Evolutionary conservation across 306 rosid genomes (phyloP).

Genomic region (Cucumis cinereus): DNA sequence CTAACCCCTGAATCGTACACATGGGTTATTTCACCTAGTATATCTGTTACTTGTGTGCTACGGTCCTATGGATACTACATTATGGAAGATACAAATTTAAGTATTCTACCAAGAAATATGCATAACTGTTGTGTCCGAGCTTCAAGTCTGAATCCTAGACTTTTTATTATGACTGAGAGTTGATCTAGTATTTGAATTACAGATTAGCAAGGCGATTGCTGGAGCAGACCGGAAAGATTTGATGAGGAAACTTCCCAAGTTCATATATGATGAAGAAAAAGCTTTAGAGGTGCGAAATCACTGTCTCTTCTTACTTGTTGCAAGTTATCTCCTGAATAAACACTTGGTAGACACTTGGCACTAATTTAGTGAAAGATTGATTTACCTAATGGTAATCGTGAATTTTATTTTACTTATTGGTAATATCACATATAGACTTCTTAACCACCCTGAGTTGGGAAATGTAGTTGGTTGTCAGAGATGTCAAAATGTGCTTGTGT

Average conservation of each 20-base stretch:
- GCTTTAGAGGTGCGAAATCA: slow-evolving; percentile 65
- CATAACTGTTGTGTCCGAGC: background rate
- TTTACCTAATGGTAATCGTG: background rate
- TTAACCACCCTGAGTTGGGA: background rate
- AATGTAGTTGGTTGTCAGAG: background rate
- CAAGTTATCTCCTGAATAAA: background rate
- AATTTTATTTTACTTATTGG: background rate
- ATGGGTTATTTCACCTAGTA: slow-evolving; percentile 1
- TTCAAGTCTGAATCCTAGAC: background rate
- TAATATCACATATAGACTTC: background rate
- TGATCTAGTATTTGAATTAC: slow-evolving; percentile 13
- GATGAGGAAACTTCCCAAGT: slow-evolving; percentile 91
- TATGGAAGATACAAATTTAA: background rate
- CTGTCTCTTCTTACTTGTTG: slow-evolving; percentile 3
- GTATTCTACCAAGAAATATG: background rate
- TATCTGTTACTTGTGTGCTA: background rate
- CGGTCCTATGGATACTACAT: background rate
- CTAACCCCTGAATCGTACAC: slow-evolving; percentile 3
- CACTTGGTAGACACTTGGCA: background rate
- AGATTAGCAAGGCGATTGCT: slow-evolving; percentile 84
- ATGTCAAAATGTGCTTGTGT: background rate
- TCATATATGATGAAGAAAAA: slow-evolving; percentile 92
- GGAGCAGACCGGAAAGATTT: slow-evolving; percentile 82
- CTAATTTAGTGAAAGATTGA: background rate
- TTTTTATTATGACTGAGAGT: background rate